Evolutionary conservation across 805 yeast genomes (phyloP).

Genomic region (Candida sanyiensis): DNA sequence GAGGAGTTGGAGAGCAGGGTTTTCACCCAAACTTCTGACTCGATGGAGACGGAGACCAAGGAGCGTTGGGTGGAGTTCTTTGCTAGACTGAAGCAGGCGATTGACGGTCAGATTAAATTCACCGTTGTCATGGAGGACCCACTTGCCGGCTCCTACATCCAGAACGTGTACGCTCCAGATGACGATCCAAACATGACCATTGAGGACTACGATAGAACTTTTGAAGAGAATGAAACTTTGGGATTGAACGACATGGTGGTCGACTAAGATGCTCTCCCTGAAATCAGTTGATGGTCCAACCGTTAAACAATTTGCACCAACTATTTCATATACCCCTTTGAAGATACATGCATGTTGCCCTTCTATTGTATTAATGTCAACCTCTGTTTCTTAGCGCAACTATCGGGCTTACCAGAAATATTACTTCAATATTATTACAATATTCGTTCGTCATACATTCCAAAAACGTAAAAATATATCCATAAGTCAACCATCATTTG

Average conservation of each 20-base stretch:
- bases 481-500: slow-evolving; percentile 10
- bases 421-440: no score
- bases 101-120: slow-evolving; percentile 75
- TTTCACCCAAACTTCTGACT: slow-evolving; percentile 79
- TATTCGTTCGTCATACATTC: background rate
- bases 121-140: slow-evolving; percentile 93
- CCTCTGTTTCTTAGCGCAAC: no score
- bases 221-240: slow-evolving; percentile 84
- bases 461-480: background rate
- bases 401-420: no score
- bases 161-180: slow-evolving; percentile 98
- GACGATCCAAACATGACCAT: slow-evolving; percentile 91
- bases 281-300: background rate
- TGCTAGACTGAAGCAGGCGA: slow-evolving; percentile 66
- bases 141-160: slow-evolving; percentile 89
- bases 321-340: no score
- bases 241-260: slow-evolving; percentile 57
- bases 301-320: no score
- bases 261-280: slow-evolving; percentile 1
- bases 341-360: no score
- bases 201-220: slow-evolving; percentile 86
- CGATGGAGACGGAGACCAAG: slow-evolving; percentile 77
- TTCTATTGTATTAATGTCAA: no score
- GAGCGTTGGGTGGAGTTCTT: slow-evolving; percentile 82
- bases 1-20: slow-evolving; percentile 87